Conservation (phyloP, 1,284 basidiomycete genomes). For the Phenoliferia sp. region DNA sequence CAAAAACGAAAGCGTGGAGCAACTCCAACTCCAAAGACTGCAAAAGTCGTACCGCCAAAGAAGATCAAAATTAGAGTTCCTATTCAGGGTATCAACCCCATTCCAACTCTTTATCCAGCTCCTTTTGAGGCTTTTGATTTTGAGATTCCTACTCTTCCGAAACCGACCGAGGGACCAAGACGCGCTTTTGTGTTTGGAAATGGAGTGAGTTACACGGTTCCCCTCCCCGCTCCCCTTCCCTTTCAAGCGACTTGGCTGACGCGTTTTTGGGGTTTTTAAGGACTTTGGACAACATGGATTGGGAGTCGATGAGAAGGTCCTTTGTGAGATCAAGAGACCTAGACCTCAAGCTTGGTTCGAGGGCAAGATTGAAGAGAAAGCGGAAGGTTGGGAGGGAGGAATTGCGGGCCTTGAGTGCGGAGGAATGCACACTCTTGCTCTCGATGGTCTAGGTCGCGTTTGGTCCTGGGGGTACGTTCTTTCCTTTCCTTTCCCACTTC, state of each 20-base stretch:
- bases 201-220: too few relatives aligned
- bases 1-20: conserved; percentile 5
- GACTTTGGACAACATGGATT: conserved; percentile 86
- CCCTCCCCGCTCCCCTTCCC: too few relatives aligned
- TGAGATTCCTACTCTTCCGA: conserved; percentile 1
- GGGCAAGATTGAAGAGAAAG: conserved; percentile 14
- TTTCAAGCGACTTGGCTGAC: too few relatives aligned
- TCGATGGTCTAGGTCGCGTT: conserved; percentile 67
- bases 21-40: background rate
- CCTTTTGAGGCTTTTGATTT: background rate
- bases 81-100: conserved; percentile 21
- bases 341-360: conserved; percentile 53
- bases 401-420: conserved; percentile 71
- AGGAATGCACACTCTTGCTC: conserved; percentile 76
- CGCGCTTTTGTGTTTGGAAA: conserved; percentile 75
- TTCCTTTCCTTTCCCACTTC: background rate
- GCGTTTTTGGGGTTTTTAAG: too few relatives aligned
- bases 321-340: conserved; percentile 66
- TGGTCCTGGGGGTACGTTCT: conserved; percentile 11
- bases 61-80: conserved; percentile 5
- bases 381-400: conserved; percentile 45
- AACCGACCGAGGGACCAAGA: conserved; percentile 35
- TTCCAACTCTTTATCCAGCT: conserved; percentile 14
- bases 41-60: background rate
- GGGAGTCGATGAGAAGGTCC: conserved; percentile 53